phyloP scores from a whole-genome alignment of 306 rosid species.

The Medicago ruthenica region DNA sequence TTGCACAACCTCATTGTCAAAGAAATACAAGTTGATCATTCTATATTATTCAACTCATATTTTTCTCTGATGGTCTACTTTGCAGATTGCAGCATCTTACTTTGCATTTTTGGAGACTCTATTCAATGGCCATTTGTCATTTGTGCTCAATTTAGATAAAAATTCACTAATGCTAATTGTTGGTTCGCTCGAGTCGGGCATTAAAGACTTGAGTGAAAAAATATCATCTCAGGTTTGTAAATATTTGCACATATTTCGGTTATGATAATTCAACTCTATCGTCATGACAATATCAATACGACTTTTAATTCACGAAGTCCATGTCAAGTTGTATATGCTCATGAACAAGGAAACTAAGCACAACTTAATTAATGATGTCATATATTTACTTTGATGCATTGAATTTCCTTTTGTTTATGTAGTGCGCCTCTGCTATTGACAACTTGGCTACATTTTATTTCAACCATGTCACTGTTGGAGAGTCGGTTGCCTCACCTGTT shows the following conservation, averaged over 20 bases:
- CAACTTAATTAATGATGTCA: slow-evolving; percentile 5
- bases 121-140: slow-evolving; percentile 72
- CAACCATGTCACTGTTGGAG: slow-evolving; percentile 70
- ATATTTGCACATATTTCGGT: background rate
- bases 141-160: slow-evolving; percentile 71
- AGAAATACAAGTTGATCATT: too few species aligned
- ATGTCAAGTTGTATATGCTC: slow-evolving; percentile 3
- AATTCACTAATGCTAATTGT: slow-evolving; percentile 66
- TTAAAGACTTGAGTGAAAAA: slow-evolving; percentile 79
- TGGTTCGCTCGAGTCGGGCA: slow-evolving; percentile 90
- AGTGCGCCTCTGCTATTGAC: slow-evolving; percentile 89
- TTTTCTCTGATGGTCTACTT: slow-evolving; percentile 41
- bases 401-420: slow-evolving; percentile 39
- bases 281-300: background rate
- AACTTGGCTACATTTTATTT: slow-evolving; percentile 84
- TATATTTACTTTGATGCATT: slow-evolving; percentile 19
- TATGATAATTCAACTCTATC: background rate
- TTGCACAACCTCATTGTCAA: too few species aligned
- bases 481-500: slow-evolving; percentile 63
- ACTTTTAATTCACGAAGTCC: slow-evolving; percentile 1
- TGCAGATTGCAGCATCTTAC: slow-evolving; percentile 80
- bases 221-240: slow-evolving; percentile 80
- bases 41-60: background rate
- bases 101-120: slow-evolving; percentile 79
- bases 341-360: slow-evolving; percentile 25